Evolutionary conservation across 805 yeast species (phyloP), one percentile per base, ranked within the genome.

Genomic region (Yamadazyma scolyti): DNA sequence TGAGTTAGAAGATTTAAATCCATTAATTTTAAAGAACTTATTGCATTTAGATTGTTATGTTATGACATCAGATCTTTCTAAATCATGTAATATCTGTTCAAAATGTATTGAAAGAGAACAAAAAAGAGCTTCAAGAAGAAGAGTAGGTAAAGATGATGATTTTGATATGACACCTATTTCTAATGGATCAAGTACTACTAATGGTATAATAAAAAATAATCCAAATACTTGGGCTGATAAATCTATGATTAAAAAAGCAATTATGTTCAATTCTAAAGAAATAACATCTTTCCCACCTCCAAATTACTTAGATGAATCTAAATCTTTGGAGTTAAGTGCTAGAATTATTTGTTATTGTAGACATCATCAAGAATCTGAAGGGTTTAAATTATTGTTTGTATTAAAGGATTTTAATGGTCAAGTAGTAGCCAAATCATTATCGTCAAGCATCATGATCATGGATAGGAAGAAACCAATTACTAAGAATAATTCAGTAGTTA

Each of bases 291-390:
- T 83, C 47, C 84, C 85, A 5, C 67, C 80, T 16, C 79, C 82
- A 18, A 64, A 67, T 16, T 67, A 67, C n/a, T 49, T 64, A 40
- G 51, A 45, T 23, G 26, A 51, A 35, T 40, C 49, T 10, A 70
- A 68, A 42, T 52, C 65, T 2, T 49, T 75, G 23, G 79, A 75
- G 25, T 48, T 75, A 20, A 58, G 73, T 21, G 75, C 96, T 15
- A 75, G 98, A 57, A 77, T 93, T 24, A 90, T 90, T 7, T 90
- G 98, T 58, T 90, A 93, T 55, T 93, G 97, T 61, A 77, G 97
- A 43, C 98, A 93, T 58, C 98, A 93, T 58, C 77, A 79, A 43
- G 96, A 89, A 40, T 65, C 79, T n/a, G 72, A 72, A 23, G 98
- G 98, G 1, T 90, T 89, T 64, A 77, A 76, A 48, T 62, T 84